Conservation (phyloP, 345 rosid genomes). For the Punica granatum region DNA sequence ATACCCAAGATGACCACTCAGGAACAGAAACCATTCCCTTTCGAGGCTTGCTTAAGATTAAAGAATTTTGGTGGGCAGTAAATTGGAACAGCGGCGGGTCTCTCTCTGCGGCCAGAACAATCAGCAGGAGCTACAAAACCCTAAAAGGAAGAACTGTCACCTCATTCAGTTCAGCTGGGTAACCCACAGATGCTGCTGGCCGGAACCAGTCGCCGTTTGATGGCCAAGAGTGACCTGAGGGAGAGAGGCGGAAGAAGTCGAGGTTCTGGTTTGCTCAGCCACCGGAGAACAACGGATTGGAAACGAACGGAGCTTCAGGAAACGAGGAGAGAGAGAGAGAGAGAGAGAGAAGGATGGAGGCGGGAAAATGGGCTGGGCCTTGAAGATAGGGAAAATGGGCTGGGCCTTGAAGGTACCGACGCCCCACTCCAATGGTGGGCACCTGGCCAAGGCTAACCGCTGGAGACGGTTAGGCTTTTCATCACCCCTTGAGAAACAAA, state of each 20-base stretch:
- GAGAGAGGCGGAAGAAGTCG: neutral
- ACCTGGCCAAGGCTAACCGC: no score
- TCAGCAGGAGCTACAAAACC: neutral
- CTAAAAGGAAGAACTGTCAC: slow-evolving; percentile 7
- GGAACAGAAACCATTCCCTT: neutral
- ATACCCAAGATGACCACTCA: neutral
- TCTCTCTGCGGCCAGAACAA: no score
- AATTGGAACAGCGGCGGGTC: neutral
- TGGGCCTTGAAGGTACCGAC: no score
- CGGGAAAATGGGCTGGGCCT: neutral
- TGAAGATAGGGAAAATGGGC: no score
- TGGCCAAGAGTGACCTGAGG: neutral
- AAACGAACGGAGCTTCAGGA: neutral
- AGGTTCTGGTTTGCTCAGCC: neutral
- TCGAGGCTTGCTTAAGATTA: neutral
- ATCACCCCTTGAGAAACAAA: no score
- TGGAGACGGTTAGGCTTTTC: no score
- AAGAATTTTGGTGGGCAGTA: no score
- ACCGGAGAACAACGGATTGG: neutral
- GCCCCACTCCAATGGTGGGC: no score
- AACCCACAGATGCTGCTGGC: neutral
- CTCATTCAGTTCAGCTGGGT: slow-evolving; percentile 3
- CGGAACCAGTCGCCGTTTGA: neutral
- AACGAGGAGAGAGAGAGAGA: neutral
- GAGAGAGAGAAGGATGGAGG: neutral